A percentile compares a stretch with the other conserved stretches of the same genome.
Conservation (phyloP, 2,329 filamentous ascomycete species). For the Neophaeococcomyces mojaviensis region DNA sequence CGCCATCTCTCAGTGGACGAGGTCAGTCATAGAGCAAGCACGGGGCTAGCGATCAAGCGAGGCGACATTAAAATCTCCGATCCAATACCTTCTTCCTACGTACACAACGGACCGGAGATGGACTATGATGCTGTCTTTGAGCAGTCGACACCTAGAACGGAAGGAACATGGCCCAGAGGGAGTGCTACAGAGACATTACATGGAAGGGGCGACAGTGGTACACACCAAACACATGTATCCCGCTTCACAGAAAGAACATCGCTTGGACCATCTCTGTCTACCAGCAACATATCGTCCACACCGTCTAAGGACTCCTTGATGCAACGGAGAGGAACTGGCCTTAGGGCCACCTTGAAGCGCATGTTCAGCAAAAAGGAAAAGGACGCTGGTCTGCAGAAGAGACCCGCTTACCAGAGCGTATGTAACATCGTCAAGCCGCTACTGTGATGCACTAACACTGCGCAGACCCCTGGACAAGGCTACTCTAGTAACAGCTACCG, state of each 20-base stretch:
- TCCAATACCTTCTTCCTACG: slow-evolving; percentile 20
- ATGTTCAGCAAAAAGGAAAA: slow-evolving; percentile 22
- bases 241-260: slow-evolving; percentile 12
- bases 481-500: background rate
- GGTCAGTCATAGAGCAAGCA: slow-evolving; percentile 10
- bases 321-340: slow-evolving; percentile 16
- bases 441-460: background rate
- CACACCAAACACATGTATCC: slow-evolving; percentile 13
- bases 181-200: slow-evolving; percentile 10
- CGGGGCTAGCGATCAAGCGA: slow-evolving; percentile 21
- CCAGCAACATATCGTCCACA: slow-evolving; percentile 19
- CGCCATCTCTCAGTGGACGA: slow-evolving; percentile 5
- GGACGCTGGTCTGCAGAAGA: background rate
- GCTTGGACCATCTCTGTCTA: slow-evolving; percentile 14
- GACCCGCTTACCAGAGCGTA: slow-evolving; percentile 1
- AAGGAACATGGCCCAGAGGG: slow-evolving; percentile 13
- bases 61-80: slow-evolving; percentile 28
- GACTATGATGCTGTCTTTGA: background rate
- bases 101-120: slow-evolving; percentile 7
- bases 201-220: slow-evolving; percentile 7
- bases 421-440: background rate
- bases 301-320: slow-evolving; percentile 17
- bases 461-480: background rate
- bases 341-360: slow-evolving; percentile 19
- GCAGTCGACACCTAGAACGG: background rate